Evolutionary conservation across 164 flowering plant species (phyloP).

Genomic region (Akebia trifoliata): DNA sequence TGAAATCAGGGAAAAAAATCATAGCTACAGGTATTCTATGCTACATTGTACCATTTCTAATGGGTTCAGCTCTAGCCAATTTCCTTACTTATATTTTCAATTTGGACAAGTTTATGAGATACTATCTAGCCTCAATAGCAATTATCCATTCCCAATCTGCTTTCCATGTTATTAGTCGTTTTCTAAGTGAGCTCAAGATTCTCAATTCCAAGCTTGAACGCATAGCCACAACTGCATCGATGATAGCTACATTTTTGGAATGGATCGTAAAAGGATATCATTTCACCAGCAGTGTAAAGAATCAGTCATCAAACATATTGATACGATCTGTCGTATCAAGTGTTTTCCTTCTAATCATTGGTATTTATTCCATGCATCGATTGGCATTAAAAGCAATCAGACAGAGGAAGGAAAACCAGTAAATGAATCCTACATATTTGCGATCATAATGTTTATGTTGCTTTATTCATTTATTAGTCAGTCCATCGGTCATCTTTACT

Average conservation of each 20-base stretch:
- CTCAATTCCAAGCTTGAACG: constrained; percentile 4
- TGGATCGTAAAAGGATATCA: no score
- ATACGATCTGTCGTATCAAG: neutral
- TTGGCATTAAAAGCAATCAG: neutral
- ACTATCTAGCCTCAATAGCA: constrained; percentile 1
- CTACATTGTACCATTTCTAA: neutral
- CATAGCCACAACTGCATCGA: constrained; percentile 7
- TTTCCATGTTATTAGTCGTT: constrained; percentile 4
- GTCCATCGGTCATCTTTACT: neutral
- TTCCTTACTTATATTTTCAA: neutral
- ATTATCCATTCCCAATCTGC: neutral
- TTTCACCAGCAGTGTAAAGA: neutral
- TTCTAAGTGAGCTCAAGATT: constrained; percentile 6
- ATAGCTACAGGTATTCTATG: neutral
- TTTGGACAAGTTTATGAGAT: neutral
- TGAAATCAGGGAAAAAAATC: neutral
- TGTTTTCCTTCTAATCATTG: neutral
- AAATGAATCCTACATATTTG: neutral
- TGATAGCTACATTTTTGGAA: neutral
- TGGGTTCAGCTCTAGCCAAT: neutral
- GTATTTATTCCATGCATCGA: neutral
- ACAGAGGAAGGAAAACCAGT: neutral
- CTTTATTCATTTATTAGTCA: constrained; percentile 6
- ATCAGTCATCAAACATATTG: neutral
- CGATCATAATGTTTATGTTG: neutral